Percentiles rank a stretch among this genome's conserved stretches.
These are phyloP conservation scores for Phytophthora agathidicida DNA, from an alignment of 352 stramenopile genomes.

Conservation along the genomic window DNA sequence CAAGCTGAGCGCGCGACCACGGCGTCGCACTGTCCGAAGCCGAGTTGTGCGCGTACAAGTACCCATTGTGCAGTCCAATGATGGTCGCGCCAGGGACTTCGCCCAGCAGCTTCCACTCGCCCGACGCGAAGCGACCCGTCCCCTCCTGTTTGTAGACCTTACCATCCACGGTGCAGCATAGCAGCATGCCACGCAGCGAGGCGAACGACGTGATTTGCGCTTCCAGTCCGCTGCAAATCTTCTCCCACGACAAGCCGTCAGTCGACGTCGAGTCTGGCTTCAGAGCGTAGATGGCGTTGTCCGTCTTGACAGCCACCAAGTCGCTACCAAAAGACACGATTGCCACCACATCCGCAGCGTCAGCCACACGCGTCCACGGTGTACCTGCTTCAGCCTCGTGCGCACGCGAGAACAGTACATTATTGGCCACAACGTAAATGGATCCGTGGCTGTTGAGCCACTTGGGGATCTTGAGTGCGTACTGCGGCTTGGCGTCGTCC, in stretches of 20 bases:
- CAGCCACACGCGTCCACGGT: slow-evolving; percentile 49
- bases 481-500: slow-evolving; percentile 41
- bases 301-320: slow-evolving; percentile 59
- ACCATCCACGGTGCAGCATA: slow-evolving; percentile 65
- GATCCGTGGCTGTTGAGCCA: slow-evolving; percentile 84
- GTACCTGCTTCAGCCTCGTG: slow-evolving; percentile 54
- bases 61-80: slow-evolving; percentile 80
- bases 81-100: slow-evolving; percentile 42
- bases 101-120: slow-evolving; percentile 63
- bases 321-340: slow-evolving; percentile 84
- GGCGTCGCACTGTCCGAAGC: slow-evolving; percentile 1
- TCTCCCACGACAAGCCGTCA: slow-evolving; percentile 50
- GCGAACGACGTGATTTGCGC: slow-evolving; percentile 61
- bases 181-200: slow-evolving; percentile 65
- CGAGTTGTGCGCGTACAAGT: slow-evolving; percentile 60
- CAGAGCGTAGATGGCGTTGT: slow-evolving; percentile 62
- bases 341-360: slow-evolving; percentile 50
- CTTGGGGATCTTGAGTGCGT: slow-evolving; percentile 54
- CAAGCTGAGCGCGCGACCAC: slow-evolving; percentile 65
- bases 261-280: slow-evolving; percentile 31
- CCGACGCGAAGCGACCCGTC: slow-evolving; percentile 62
- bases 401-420: slow-evolving; percentile 61
- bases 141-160: slow-evolving; percentile 76
- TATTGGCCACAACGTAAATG: slow-evolving; percentile 65
- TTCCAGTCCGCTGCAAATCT: slow-evolving; percentile 52